These are phyloP conservation scores for Myxozyma melibiosi DNA, from an alignment of 805 yeast species.

Conservation along the genomic window DNA sequence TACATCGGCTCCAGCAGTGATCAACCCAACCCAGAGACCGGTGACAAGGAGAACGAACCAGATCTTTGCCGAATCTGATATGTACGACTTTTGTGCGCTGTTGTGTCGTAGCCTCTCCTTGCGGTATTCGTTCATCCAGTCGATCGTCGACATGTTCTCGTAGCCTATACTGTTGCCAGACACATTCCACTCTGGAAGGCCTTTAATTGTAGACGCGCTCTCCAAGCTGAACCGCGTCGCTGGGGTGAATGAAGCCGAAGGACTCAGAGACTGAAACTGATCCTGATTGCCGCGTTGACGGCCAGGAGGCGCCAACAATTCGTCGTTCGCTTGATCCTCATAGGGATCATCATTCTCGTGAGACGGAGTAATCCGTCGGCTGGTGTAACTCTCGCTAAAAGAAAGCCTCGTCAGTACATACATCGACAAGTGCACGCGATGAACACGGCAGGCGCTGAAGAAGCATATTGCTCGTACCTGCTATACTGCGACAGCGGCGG, in stretches of 20 bases:
- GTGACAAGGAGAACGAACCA: slow-evolving; percentile 73
- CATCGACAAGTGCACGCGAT: too few relatives aligned
- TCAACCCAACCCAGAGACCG: slow-evolving; percentile 72
- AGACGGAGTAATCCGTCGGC: background rate
- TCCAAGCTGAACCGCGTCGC: slow-evolving; percentile 18
- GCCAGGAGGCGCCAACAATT: background rate
- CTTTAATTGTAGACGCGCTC: slow-evolving; percentile 19
- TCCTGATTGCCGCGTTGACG: background rate
- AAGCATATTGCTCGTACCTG: too few relatives aligned
- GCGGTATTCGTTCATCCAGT: slow-evolving; percentile 44
- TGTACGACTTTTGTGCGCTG: background rate
- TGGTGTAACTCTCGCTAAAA: slow-evolving; percentile 5
- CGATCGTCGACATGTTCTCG: slow-evolving; percentile 36
- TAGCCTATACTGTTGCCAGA: slow-evolving; percentile 22
- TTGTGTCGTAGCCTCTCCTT: slow-evolving; percentile 35
- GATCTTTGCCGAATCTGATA: slow-evolving; percentile 45
- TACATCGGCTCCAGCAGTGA: slow-evolving; percentile 77
- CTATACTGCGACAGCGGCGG: background rate
- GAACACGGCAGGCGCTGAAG: too few relatives aligned
- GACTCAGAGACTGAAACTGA: background rate
- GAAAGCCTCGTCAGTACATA: too few relatives aligned
- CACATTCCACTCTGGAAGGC: slow-evolving; percentile 11
- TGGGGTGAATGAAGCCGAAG: slow-evolving; percentile 10
- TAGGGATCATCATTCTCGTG: too few relatives aligned
- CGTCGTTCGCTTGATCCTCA: background rate